Base-by-base conservation (phyloP, 352 stramenopile genomes). In the Pythium guiyangense region DNA sequence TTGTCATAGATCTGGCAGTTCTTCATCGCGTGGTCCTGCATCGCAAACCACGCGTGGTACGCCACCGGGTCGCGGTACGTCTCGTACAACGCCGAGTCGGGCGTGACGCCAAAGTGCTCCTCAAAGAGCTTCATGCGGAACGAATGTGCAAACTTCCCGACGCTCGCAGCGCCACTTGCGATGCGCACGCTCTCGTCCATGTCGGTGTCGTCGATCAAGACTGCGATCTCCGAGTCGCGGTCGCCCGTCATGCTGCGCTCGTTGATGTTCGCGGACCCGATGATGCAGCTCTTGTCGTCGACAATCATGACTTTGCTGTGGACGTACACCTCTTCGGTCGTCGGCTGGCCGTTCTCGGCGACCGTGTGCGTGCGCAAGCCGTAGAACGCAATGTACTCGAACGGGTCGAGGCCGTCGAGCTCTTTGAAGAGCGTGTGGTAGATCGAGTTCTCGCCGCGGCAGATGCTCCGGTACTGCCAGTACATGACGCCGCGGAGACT, bases 241-340 rank as follows among this genome's bases (percentile, higher is more conserved):
- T 93, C 83, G 39, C 85, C 85, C n/a, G 69, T 83, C 83, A 93
- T 88, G 60, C 81, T 92, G 52, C 85, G 80, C 55, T 95, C 85
- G 63, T 95, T 95, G 52, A 95, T 90, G 61, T 95, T 95, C 29
- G 85, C 85, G 3, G 78, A 90, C 12, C 85, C 85, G 31, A 95
- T 91, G 67, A 95, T 93, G 49, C 67, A 84, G 49, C 57, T 67
- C 35, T 79, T 70, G 47, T 95, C 85, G 62, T 95, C 85, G 12
- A 92, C 85, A 49, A 95, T 92, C 83, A 95, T 96, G 57, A 96
- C 65, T 67, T 97, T 97, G 59, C 76, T 94, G 71, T 97, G 90
- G 22, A 97, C 81, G 60, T 95, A 95, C 3, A 95, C 71, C 54
- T 92, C 71, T 54, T 94, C 84, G 0, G 84, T 92, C 52, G 78